Conservation (phyloP, 768 basidiomycete species). For the Serendipita sp. region DNA sequence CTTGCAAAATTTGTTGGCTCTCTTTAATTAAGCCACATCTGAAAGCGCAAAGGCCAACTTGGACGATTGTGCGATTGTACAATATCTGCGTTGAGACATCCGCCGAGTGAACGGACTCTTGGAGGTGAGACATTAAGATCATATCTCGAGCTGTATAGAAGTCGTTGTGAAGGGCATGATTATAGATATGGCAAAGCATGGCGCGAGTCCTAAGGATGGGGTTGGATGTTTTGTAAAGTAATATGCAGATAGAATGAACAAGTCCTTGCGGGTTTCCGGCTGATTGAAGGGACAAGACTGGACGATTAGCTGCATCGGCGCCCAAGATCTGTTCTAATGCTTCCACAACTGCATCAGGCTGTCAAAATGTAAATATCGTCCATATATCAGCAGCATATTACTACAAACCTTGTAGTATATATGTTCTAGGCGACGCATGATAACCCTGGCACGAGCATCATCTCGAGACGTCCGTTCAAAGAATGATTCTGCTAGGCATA, state of each 20-base stretch:
- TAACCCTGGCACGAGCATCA: slow-evolving; percentile 70
- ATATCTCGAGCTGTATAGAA: slow-evolving; percentile 96
- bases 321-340: slow-evolving; percentile 65
- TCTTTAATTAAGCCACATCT: slow-evolving; percentile 88
- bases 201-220: slow-evolving; percentile 88
- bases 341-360: slow-evolving; percentile 88
- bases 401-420: slow-evolving; percentile 83
- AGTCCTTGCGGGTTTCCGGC: slow-evolving; percentile 51
- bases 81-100: slow-evolving; percentile 95
- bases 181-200: slow-evolving; percentile 95
- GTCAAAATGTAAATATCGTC: slow-evolving; percentile 10
- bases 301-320: slow-evolving; percentile 40
- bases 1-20: slow-evolving; percentile 79
- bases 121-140: slow-evolving; percentile 96
- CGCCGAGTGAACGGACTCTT: slow-evolving; percentile 89
- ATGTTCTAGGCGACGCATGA: slow-evolving; percentile 93
- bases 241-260: slow-evolving; percentile 75
- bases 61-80: slow-evolving; percentile 94
- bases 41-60: slow-evolving; percentile 94
- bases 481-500: slow-evolving; percentile 81
- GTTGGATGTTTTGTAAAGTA: slow-evolving; percentile 84
- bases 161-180: slow-evolving; percentile 90
- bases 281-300: slow-evolving; percentile 40
- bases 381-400: neutral
- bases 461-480: slow-evolving; percentile 68